Base-by-base conservation (phyloP, 129 eudicot genomes). In the Flaveria bidentis region DNA sequence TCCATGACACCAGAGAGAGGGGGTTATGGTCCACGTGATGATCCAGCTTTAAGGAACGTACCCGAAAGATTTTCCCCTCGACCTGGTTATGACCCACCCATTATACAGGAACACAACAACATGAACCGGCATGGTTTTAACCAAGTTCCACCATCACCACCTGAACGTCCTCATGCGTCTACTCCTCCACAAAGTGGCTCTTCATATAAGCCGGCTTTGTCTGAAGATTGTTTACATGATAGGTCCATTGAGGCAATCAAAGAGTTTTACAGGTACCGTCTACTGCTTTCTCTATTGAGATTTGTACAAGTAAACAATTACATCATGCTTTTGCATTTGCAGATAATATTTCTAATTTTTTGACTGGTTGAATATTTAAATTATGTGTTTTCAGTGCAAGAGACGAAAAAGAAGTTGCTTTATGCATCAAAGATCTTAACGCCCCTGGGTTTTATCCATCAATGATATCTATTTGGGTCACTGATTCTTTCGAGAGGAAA, bases 401-500 rank as follows among this genome's bases (percentile, higher is more conserved):
- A 73, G 99, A 95, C 30, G 97, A 91, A 85, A 95, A 89, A n/a
- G 96, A 95, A 84, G 92, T 95, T 80, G 87, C 89, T 76, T 28
- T 87, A 15, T 91, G 99, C 86, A 82, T 95, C 57, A 89, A 85
- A 76, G 99, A 95, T 7, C 81, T 95, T 76, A 91, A 95, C 42
- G 81, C 90, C 25, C 94, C 97, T 15, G 76, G 89, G 77, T 89
- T 91, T 76, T 85, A 89, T 82, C 91, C 99, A 10, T 73, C 88
- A 3, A 86, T 95, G 93, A 86, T 95, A 79, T 87, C 96, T 8
- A 72, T 88, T 36, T 95, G 99, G 99, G 84, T 95, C 72, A 82
- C 75, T 46, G 95, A 91, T 80, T 95, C 99, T 20, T 95, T 95
- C 12, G 99, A 95, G 86, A 88, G 99, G 86, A 91, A 88, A 76